A percentile compares a stretch with the other conserved stretches of the same genome.
phyloP scores from a whole-genome alignment of 192 early-diverging fungal species.

The Diversispora eburnea region DNA sequence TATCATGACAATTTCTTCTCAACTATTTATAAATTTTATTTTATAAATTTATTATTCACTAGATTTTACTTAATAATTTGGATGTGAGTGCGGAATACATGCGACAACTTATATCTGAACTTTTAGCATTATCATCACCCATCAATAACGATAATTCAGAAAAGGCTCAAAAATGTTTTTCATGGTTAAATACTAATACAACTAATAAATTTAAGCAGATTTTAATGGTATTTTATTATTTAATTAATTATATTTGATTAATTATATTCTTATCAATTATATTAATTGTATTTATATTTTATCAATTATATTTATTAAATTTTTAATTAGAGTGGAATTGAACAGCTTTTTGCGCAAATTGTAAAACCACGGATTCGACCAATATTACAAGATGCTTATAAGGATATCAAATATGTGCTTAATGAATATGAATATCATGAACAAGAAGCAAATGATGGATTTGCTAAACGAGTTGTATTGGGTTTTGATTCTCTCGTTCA shows the following conservation, averaged over 20 bases:
- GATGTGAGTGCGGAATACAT: conserved; percentile 82
- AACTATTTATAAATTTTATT: background rate
- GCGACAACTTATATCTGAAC: conserved; percentile 63
- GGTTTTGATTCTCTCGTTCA: conserved; percentile 60
- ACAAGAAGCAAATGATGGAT: conserved; percentile 71
- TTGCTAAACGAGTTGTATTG: conserved; percentile 76
- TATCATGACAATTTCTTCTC: background rate
- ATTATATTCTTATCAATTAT: background rate
- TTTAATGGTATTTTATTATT: conserved; percentile 47
- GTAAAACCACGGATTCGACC: conserved; percentile 77
- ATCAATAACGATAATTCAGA: conserved; percentile 47
- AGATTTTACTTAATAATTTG: conserved; percentile 83
- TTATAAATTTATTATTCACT: background rate
- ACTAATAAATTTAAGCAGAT: conserved; percentile 63
- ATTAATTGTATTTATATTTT: background rate
- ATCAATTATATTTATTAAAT: background rate
- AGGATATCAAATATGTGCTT: conserved; percentile 85
- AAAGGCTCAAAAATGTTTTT: conserved; percentile 57
- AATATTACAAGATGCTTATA: conserved; percentile 75
- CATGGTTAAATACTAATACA: conserved; percentile 49
- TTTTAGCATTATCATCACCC: conserved; percentile 37
- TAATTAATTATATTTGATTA: background rate
- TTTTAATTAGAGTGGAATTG: conserved; percentile 48
- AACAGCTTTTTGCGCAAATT: conserved; percentile 76
- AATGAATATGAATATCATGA: conserved; percentile 91